Evolutionary conservation across 441 rosid species (phyloP), one percentile per base, ranked within the genome.

Genomic region (Erodium texanum): DNA sequence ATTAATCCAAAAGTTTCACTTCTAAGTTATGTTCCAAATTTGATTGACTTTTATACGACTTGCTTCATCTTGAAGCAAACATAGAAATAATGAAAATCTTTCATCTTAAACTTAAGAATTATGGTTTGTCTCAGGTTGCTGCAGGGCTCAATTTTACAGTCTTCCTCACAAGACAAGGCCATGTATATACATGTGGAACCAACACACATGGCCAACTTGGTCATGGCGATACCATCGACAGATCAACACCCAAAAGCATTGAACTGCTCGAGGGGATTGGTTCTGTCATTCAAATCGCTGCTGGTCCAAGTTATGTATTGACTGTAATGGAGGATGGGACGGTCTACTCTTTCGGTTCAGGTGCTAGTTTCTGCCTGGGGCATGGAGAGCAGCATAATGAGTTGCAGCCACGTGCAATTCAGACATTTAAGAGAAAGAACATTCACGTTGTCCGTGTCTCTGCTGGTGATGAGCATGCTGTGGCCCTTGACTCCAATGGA

Each of bases 381-480:
- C 98, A 90, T 65, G 98, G 97, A 74, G 97, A 89, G 75, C 96
- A 90, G 79, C 95, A 90, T 66, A 83, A 88, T 73, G 98, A 87
- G 83, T 81, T 77, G 65, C 87, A 73, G 73, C 98, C 97, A 68
- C 92, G 91, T 66, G 78, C 73, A 43, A 81, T 90, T 66, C 96
- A 87, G 76, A 82, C 82, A 52, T 90, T 93, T 73, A 83, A 79
- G 66, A 86, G 94, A 75, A 89, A 87, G 72, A 82, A 77, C 22
- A 71, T 90, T 59, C 92, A 87, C 74, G 81, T 90, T 43, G 82
- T 89, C 56, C 93, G 92, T 64, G 95, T 93, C 69, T 93, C 98
- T 68, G 96, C 98, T 66, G 97, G 98, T 18, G 98, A 93, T 65
- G 96, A 93, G 81, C 97, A 93, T 76, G 97, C 86, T 2, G 95